phyloP scores from a whole-genome alignment of 495 filamentous ascomycete genomes.

The Pyrenula aspistea region DNA sequence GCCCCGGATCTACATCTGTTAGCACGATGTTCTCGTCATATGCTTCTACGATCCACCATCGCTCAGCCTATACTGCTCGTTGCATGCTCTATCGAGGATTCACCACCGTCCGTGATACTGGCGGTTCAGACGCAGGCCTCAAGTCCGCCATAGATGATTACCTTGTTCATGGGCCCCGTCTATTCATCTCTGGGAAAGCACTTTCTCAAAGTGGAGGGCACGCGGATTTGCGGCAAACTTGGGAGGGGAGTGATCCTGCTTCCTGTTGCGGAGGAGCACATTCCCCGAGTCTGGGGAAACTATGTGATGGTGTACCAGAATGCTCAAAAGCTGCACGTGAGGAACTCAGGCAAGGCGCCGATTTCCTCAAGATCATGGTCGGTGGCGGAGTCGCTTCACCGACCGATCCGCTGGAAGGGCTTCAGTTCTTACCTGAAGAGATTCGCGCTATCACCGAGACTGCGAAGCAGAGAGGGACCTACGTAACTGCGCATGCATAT shows the following conservation, averaged over 20 bases:
- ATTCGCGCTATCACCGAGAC: conserved; percentile 35
- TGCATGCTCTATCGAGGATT: not conserved
- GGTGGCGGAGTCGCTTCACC: conserved; percentile 40
- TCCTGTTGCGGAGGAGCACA: conserved; percentile 7
- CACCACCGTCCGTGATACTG: conserved; percentile 13
- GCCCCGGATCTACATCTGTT: conserved; percentile 23
- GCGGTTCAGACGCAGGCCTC: conserved; percentile 35
- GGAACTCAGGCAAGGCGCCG: conserved; percentile 36
- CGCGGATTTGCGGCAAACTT: conserved; percentile 22
- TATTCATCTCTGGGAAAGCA: conserved; percentile 42
- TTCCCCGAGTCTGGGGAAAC: conserved; percentile 19
- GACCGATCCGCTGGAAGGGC: conserved; percentile 32
- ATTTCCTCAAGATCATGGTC: conserved; percentile 49
- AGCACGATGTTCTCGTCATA: conserved; percentile 7
- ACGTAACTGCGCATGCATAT: conserved; percentile 45
- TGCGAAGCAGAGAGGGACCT: conserved; percentile 32
- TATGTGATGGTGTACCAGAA: conserved; percentile 38
- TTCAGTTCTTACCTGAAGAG: conserved; percentile 41
- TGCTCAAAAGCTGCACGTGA: conserved; percentile 37
- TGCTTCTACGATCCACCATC: conserved; percentile 1
- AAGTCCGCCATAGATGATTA: conserved; percentile 39
- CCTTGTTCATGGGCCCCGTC: conserved; percentile 34
- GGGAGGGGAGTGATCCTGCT: not conserved
- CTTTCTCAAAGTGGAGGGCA: conserved; percentile 43
- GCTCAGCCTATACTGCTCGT: conserved; percentile 13